Base-by-base conservation (phyloP, 2,329 filamentous ascomycete genomes). In the Calonectria henricotiae region DNA sequence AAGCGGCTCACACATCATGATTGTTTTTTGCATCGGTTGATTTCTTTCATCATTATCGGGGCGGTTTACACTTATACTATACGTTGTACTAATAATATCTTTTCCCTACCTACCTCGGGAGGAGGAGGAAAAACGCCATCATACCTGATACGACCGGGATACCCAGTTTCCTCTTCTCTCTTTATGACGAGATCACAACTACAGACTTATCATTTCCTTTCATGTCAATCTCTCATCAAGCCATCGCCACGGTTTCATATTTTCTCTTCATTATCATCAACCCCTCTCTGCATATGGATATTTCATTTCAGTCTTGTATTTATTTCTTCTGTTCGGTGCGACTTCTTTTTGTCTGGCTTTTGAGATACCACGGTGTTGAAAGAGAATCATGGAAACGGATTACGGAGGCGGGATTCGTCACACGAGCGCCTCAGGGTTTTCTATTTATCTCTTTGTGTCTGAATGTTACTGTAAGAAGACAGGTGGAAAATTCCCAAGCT, bases 301-400 rank as follows among this genome's bases (percentile, higher is more conserved):
- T 62, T 37, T 49, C 41, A 30, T 20, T 20, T 20, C 20, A 62
- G 25, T 47, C 25, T 44, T 41, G 43, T 54, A 64, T 44, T 35
- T 60, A 32, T 72, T 15, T 71, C 65, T 44, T 27, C n/a, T 15
- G 49, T 60, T 65, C 39, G 55, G 35, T 61, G 55, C 51, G 49
- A 25, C 30, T 43, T 71, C 68, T 66, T 71, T 74, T 65, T 49
- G 71, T 73, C 70, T 70, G 60, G 32, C 35, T 76, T 69, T 78
- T 72, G 73, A 78, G 76, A 78, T 78, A 78, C 76, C 76, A 78
- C 70, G 76, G 68, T 70, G 68, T 72, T 72, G 65, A 68, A 55
- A 68, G 69, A 70, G 44, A 64, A 46, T 61, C 51, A 49, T 25
- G 60, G 51, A 62, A 37, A 55, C 49, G 44, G 55, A 43, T 25